Conservation (phyloP, 306 rosid genomes). For the Malus asiatica region DNA sequence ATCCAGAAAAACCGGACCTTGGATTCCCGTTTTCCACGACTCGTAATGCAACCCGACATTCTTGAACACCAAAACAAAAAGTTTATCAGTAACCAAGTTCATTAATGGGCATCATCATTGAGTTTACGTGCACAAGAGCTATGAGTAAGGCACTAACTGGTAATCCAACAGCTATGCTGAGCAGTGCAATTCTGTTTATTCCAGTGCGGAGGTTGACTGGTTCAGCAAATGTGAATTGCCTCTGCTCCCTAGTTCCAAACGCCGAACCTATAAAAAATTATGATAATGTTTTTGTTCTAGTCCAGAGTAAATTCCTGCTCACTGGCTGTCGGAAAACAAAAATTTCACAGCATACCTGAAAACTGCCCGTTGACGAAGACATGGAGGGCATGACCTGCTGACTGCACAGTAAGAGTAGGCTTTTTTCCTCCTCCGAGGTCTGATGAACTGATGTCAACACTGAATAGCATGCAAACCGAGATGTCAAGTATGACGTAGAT, state of each 20-base stretch:
- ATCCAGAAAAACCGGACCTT: slow-evolving; percentile 62
- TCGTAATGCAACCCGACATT: slow-evolving; percentile 79
- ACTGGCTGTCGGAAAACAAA: not conserved
- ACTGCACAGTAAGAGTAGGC: slow-evolving; percentile 60
- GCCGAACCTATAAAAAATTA: slow-evolving; percentile 58
- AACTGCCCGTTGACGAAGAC: slow-evolving; percentile 79
- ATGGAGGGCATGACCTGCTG: slow-evolving; percentile 84
- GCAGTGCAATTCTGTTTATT: slow-evolving; percentile 72
- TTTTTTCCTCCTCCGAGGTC: slow-evolving; percentile 66
- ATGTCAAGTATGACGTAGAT: not conserved
- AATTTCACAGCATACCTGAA: slow-evolving; percentile 41
- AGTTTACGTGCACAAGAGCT: not conserved
- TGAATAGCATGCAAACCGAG: slow-evolving; percentile 24
- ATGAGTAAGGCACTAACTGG: slow-evolving; percentile 48
- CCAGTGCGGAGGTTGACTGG: slow-evolving; percentile 64
- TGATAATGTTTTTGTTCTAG: not conserved
- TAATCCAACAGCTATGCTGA: slow-evolving; percentile 86
- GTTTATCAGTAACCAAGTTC: slow-evolving; percentile 1
- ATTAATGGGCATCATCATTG: not conserved
- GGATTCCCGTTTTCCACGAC: slow-evolving; percentile 71
- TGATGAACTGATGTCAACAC: slow-evolving; percentile 65
- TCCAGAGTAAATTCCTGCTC: not conserved
- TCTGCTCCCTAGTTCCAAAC: slow-evolving; percentile 61
- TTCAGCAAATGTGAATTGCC: slow-evolving; percentile 61
- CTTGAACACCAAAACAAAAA: slow-evolving; percentile 29